phyloP scores from a whole-genome alignment of 2,329 filamentous ascomycete genomes.

The Domatiomyces globalis region DNA sequence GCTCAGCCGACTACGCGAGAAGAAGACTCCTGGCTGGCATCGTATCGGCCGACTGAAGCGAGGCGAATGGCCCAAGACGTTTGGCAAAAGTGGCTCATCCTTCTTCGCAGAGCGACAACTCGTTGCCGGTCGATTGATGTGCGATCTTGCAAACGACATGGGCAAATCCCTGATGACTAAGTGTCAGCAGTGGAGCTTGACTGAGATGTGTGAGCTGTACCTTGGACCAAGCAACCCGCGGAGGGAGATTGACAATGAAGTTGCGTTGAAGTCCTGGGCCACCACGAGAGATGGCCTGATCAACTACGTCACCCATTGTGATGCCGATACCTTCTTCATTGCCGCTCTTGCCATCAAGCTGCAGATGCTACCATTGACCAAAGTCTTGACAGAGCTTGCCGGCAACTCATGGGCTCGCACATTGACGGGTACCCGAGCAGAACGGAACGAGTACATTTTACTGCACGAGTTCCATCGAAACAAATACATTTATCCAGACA shows the following conservation, averaged over 20 bases:
- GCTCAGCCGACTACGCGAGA: conserved; percentile 71
- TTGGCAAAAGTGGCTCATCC: conserved; percentile 72
- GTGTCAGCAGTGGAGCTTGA: conserved; percentile 95
- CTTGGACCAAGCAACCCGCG: conserved; percentile 58
- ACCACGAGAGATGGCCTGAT: conserved; percentile 70
- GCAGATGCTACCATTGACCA: conserved; percentile 85
- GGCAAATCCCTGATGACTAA: conserved; percentile 95
- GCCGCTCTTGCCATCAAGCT: conserved; percentile 76
- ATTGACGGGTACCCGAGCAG: conserved; percentile 83
- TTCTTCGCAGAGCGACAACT: conserved; percentile 89
- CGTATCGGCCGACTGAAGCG: conserved; percentile 77
- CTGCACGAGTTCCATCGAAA: conserved; percentile 92
- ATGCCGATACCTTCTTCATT: conserved; percentile 91
- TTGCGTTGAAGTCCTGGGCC: conserved; percentile 74
- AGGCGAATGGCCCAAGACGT: conserved; percentile 70
- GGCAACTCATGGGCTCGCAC: conserved; percentile 98
- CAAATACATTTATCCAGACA: conserved; percentile 97
- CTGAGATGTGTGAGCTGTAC: conserved; percentile 92
- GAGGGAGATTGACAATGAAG: conserved; percentile 77
- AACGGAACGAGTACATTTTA: conserved; percentile 98
- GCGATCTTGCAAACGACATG: conserved; percentile 88
- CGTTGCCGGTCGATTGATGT: conserved; percentile 75
- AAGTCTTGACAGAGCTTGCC: conserved; percentile 87
- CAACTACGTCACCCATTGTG: conserved; percentile 87
- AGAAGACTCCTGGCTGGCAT: conserved; percentile 89